Evolutionary conservation across 1,284 basidiomycete genomes (phyloP).

Genomic region (Leccinum huronense): DNA sequence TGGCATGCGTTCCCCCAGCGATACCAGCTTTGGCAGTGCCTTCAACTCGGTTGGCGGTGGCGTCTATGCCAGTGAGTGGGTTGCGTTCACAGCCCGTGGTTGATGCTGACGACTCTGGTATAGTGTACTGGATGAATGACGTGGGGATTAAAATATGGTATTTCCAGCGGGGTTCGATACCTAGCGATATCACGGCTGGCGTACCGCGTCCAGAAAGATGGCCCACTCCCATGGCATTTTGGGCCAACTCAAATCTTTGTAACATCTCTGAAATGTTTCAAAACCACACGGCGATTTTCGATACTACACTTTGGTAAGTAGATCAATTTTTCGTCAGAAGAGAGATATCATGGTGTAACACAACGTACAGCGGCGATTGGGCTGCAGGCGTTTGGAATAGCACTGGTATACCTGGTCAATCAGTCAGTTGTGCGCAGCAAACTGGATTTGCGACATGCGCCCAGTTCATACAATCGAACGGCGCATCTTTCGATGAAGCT

Average conservation of each 20-base stretch:
- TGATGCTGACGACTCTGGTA: conserved; percentile 10
- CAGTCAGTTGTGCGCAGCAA: conserved; percentile 74
- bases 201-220: conserved; percentile 69
- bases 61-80: conserved; percentile 71
- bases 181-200: conserved; percentile 67
- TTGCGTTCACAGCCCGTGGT: background rate
- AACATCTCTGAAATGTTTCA: conserved; percentile 74
- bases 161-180: conserved; percentile 71
- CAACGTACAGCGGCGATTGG: conserved; percentile 76
- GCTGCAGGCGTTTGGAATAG: conserved; percentile 74
- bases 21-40: conserved; percentile 59
- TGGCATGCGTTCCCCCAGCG: conserved; percentile 53
- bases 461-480: conserved; percentile 70
- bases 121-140: conserved; percentile 45
- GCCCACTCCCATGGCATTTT: conserved; percentile 73
- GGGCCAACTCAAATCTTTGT: conserved; percentile 70
- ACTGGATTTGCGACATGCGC: conserved; percentile 80
- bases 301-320: conserved; percentile 75
- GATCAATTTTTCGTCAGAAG: conserved; percentile 16
- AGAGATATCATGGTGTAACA: conserved; percentile 4
- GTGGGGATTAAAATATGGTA: conserved; percentile 81
- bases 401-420: conserved; percentile 74
- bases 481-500: conserved; percentile 70
- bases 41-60: conserved; percentile 78
- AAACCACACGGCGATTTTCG: conserved; percentile 74